Base-by-base conservation (phyloP, 176 grass and related monocot species). In the Secale cereale region DNA sequence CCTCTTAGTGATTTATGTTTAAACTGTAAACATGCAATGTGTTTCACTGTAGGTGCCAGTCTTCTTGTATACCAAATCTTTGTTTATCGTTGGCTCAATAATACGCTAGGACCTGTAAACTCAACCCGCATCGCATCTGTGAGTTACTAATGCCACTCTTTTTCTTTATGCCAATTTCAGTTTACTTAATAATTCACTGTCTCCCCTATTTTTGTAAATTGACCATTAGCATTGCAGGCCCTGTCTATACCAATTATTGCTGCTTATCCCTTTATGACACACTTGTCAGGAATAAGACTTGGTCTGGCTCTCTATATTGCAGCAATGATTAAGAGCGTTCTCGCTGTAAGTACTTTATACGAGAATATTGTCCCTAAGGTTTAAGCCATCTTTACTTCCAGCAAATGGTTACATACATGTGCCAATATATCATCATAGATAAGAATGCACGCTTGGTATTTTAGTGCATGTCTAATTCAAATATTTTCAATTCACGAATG, bases 21-120 rank as follows among this genome's bases (percentile, higher is more conserved):
- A 52, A 4, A 15, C 26, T 52, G 43, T 20, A 52, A 75, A 75
- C 27, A 30, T 54, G 73, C 45, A 31, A 76, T 82, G 26, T 85
- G 13, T 84, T 70, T 36, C 30, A 77, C 20, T 56, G 64, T 56
- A 98, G 95, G 95, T 63, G 72, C 22, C 31, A 63, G 74, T 84
- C 87, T 98, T 82, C 83, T 98, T 67, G 57, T 90, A 29, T 98
- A 88, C 75, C 96, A 98, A 78, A 76, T 98, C 27, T 81, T 95
- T 57, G 36, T 92, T 72, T 98, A 95, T 50, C 88, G 86, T 65
- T 74, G 56, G 77, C 36, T 95, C 4, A 40, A 89, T 68, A 94
- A 86, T 76, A 6, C 79, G 1, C 71, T 85, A 29, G 91, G 96
- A 62, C 81, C 96, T 26, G 33, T 95, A 59, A 76, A 66, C 32